These are phyloP conservation scores for Cordyceps pruinosa DNA, from an alignment of 2,329 filamentous ascomycete genomes.

Conservation along the genomic window DNA sequence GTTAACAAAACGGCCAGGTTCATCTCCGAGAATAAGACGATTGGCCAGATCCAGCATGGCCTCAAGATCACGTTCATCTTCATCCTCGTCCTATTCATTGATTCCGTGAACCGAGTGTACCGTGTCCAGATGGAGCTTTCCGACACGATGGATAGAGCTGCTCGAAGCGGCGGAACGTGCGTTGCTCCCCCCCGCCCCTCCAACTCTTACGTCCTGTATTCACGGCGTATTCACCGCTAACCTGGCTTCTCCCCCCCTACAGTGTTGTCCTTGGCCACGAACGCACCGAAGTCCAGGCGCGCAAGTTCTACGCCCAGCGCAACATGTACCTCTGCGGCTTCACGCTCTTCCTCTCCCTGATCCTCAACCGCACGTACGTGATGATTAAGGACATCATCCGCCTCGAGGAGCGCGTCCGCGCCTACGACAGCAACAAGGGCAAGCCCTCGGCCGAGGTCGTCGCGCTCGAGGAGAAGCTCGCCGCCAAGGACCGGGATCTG, in stretches of 20 bases:
- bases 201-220: too few relatives aligned
- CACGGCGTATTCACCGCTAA: neutral
- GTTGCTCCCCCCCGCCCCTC: neutral
- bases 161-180: constrained; percentile 39
- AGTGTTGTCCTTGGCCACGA: constrained; percentile 74
- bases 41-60: constrained; percentile 94
- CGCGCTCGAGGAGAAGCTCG: constrained; percentile 62
- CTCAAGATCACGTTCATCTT: constrained; percentile 99
- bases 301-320: constrained; percentile 99
- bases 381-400: constrained; percentile 91
- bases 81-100: constrained; percentile 95
- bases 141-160: constrained; percentile 54
- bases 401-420: constrained; percentile 86
- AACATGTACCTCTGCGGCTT: constrained; percentile 99
- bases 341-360: constrained; percentile 96
- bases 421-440: constrained; percentile 65
- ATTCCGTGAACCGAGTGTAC: constrained; percentile 93
- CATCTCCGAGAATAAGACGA: constrained; percentile 77
- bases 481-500: constrained; percentile 75
- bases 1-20: constrained; percentile 49
- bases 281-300: constrained; percentile 95
- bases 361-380: constrained; percentile 97
- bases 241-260: neutral
- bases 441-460: constrained; percentile 72
- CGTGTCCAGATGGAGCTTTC: constrained; percentile 87